A percentile compares a stretch with the other conserved stretches of the same genome.
These are phyloP conservation scores for Tephrocybe sp. DNA, from an alignment of 768 basidiomycete species.

Conservation along the genomic window DNA sequence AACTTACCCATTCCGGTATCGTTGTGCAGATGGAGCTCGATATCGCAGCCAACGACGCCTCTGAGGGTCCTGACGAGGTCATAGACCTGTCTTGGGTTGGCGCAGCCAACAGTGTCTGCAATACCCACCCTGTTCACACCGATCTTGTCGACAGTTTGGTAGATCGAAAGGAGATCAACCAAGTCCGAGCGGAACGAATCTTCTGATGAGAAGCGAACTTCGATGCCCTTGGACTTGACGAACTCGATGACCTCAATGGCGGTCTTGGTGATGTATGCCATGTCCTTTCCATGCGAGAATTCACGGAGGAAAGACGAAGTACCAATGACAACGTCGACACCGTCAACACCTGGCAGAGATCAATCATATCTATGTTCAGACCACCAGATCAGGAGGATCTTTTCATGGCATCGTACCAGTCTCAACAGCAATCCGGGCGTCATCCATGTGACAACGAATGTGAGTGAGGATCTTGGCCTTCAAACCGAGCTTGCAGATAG, in stretches of 20 bases:
- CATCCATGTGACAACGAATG: slow-evolving; percentile 99
- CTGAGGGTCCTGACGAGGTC: slow-evolving; percentile 95
- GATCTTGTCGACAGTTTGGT: slow-evolving; percentile 99
- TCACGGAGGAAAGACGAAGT: slow-evolving; percentile 99
- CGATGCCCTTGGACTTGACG: slow-evolving; percentile 99
- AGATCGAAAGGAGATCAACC: slow-evolving; percentile 96
- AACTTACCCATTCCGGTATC: slow-evolving; percentile 91
- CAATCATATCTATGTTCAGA: slow-evolving; percentile 4
- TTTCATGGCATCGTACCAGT: slow-evolving; percentile 62
- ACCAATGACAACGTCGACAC: slow-evolving; percentile 98
- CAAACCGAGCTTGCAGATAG: slow-evolving; percentile 97
- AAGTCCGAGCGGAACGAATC: slow-evolving; percentile 99
- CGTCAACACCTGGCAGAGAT: slow-evolving; percentile 86
- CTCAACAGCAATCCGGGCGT: slow-evolving; percentile 96
- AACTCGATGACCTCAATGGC: slow-evolving; percentile 98
- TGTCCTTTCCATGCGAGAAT: slow-evolving; percentile 99
- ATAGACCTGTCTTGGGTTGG: slow-evolving; percentile 97
- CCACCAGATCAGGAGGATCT: background rate
- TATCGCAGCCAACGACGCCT: slow-evolving; percentile 96
- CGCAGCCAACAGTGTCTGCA: slow-evolving; percentile 98
- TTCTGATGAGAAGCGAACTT: slow-evolving; percentile 99
- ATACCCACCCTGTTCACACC: slow-evolving; percentile 99
- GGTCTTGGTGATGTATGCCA: slow-evolving; percentile 98
- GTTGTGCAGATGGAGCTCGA: slow-evolving; percentile 97
- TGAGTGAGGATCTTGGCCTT: slow-evolving; percentile 97